A percentile compares a stretch with the other conserved stretches of the same genome.
Evolutionary conservation across 768 basidiomycete genomes (phyloP).

Genomic region (Kwoniella dendrophila): DNA sequence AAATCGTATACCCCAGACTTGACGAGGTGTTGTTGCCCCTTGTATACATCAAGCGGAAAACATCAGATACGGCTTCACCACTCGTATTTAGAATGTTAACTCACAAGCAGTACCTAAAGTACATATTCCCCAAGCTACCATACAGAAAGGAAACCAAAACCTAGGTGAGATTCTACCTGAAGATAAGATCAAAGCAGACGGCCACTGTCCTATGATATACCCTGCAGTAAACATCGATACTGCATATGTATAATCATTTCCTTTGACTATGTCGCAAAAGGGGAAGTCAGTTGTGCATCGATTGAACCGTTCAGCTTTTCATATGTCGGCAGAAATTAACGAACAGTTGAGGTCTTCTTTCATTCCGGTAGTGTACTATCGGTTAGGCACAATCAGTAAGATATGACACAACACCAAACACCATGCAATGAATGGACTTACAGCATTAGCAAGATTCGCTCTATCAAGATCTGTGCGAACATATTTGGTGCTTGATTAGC

Average conservation of each 20-base stretch:
- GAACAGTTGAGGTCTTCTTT: conserved; percentile 28
- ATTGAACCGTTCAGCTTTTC: too few species aligned
- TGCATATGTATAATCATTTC: conserved; percentile 34
- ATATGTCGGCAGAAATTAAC: too few species aligned
- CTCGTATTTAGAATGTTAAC: neutral
- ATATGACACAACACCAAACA: neutral
- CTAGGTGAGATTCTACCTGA: conserved; percentile 27
- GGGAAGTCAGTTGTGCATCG: too few species aligned
- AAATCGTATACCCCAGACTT: conserved; percentile 69
- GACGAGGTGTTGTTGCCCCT: conserved; percentile 32
- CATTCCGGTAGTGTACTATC: conserved; percentile 37
- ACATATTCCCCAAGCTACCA: conserved; percentile 29
- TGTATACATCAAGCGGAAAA: neutral
- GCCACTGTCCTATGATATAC: conserved; percentile 32
- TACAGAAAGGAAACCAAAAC: conserved; percentile 29
- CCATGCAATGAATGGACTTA: neutral
- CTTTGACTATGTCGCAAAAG: conserved; percentile 28
- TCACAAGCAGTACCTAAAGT: conserved; percentile 24
- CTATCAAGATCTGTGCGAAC: conserved; percentile 24
- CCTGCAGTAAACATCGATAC: conserved; percentile 26
- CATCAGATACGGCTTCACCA: neutral
- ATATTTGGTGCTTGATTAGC: too few species aligned
- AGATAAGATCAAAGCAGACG: conserved; percentile 30
- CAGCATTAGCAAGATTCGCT: conserved; percentile 41
- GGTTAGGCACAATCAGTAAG: neutral